phyloP scores from a whole-genome alignment of 306 rosid species.

The Fragaria nilgerrensis region DNA sequence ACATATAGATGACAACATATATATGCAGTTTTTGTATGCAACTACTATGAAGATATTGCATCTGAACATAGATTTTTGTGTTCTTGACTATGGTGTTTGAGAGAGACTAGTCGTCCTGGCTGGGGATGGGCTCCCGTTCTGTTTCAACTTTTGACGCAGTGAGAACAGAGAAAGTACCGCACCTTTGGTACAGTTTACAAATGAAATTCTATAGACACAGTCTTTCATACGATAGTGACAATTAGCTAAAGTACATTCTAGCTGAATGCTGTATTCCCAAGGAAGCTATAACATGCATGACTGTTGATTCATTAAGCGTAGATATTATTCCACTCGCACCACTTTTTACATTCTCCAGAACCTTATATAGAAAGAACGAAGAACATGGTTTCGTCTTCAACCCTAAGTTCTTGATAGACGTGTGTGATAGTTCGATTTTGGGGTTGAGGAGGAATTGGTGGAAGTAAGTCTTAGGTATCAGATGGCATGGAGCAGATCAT shows the following conservation, averaged over 20 bases:
- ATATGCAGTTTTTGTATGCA: no score
- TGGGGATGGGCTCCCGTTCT: neutral
- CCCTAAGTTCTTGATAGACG: neutral
- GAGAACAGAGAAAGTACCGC: neutral
- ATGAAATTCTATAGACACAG: neutral
- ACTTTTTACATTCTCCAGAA: neutral
- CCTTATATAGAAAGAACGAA: neutral
- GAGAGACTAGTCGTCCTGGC: neutral
- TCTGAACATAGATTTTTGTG: no score
- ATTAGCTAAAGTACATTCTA: neutral
- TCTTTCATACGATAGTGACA: neutral
- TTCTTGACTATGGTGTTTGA: neutral
- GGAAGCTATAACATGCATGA: neutral
- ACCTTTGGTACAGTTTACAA: neutral
- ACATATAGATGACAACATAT: no score
- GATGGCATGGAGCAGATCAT: constrained; percentile 12
- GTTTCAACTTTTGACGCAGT: neutral
- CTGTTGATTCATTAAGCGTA: neutral
- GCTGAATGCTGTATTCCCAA: neutral
- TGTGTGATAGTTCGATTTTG: neutral
- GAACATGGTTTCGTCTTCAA: neutral
- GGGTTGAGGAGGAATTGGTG: neutral
- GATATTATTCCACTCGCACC: neutral
- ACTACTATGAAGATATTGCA: no score
- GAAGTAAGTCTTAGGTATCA: neutral